Base-by-base conservation (phyloP, 2,329 filamentous ascomycete genomes). In the Zasmidium angulare region DNA sequence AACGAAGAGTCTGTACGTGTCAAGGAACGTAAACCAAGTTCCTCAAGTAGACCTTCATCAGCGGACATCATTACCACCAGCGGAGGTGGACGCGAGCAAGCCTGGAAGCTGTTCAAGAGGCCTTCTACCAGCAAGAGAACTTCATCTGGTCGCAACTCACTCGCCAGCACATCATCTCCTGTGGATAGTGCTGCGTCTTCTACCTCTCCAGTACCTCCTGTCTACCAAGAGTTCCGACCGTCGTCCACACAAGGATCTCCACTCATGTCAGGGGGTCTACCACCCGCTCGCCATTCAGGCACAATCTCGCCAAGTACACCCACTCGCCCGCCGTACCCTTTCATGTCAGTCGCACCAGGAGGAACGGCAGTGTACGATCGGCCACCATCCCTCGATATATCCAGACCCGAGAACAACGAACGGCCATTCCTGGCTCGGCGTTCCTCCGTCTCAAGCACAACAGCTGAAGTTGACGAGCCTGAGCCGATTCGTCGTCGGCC, bases 301-400 rank as follows among this genome's bases (percentile, higher is more conserved):
- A 46, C 53, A 31, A 46, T 60, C 6, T 53, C 55, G 12, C 58
- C 58, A 21, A 36, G 43, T 3, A 54, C 56, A 6, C 59, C 59
- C 22, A 50, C 49, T 24, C 22, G 50, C 20, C 60, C 62, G 17
- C 47, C 46, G 6, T 47, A 55, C 7, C n/a, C 52, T 36, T 53
- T n/a, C 2, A 59, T 60, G 57, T 59, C 51, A 12, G 56, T 68
- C 10, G 46, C 53, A 6, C 47, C 61, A 1, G 66, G 64, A 47
- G 68, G 69, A 14, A 71, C 66, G 17, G 68, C 69, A 11, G 55
- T 67, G n/a, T 70, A 71, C 51, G 53, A 62, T 19, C 47, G 54
- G 10, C 59, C 65, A 11, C 64, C 64, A n/a, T 65, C 66, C 0
- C 54, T 65, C 1, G 58, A 63, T 12, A 55, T 64, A 31, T 64